Evolutionary conservation across 192 early-diverging fungal genomes (phyloP).

Genomic region (Backusella morwellensis): DNA sequence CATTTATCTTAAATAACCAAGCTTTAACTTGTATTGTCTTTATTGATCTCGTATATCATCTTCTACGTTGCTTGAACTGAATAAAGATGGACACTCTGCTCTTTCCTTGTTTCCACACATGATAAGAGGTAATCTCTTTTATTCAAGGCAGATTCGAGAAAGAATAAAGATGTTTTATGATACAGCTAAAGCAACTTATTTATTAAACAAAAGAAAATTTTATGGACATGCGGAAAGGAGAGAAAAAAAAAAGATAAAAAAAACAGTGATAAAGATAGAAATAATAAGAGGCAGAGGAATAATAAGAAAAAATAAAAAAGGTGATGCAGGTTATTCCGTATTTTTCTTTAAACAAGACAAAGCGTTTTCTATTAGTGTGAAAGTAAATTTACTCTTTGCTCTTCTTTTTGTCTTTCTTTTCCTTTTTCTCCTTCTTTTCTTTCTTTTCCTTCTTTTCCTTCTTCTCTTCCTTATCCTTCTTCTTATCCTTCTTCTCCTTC

Average conservation of each 20-base stretch:
- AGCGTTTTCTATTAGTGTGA: constrained; percentile 14
- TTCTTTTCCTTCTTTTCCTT: constrained; percentile 61
- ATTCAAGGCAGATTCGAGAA: too few relatives aligned
- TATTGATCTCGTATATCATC: too few relatives aligned
- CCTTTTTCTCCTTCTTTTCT: constrained; percentile 56
- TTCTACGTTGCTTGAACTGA: too few relatives aligned
- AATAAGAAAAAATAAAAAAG: constrained; percentile 16
- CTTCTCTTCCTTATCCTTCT: constrained; percentile 37
- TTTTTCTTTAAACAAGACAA: background rate
- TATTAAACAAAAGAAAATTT: constrained; percentile 8
- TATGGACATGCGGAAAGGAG: background rate
- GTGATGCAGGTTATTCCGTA: background rate
- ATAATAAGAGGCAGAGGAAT: constrained; percentile 7
- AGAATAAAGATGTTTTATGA: background rate
- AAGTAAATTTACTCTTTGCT: constrained; percentile 37
- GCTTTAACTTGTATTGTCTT: too few relatives aligned
- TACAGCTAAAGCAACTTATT: constrained; percentile 4
- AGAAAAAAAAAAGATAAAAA: constrained; percentile 11
- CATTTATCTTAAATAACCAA: too few relatives aligned
- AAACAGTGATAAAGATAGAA: constrained; percentile 5
- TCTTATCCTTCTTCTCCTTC: constrained; percentile 53
- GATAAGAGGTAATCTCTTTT: too few relatives aligned
- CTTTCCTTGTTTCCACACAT: too few relatives aligned
- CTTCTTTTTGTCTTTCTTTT: constrained; percentile 61
- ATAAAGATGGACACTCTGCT: too few relatives aligned